phyloP scores from a whole-genome alignment of 2,329 filamentous ascomycete species.

The Berkeleyomyces rouxiae region DNA sequence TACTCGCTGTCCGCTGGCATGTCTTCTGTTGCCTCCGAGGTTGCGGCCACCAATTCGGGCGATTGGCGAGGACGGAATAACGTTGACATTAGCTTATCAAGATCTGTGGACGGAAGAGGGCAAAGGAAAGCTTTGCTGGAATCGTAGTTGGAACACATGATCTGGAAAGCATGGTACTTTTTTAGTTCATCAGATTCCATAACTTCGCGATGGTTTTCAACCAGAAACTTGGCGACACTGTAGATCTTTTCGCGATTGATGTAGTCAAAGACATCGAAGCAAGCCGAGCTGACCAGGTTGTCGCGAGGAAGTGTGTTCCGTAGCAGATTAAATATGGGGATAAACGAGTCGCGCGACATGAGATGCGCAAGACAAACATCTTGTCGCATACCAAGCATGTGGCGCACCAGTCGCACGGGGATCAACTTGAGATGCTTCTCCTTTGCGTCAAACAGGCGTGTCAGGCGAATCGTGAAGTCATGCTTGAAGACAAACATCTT shows the following conservation, averaged over 20 bases:
- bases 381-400: constrained; percentile 69
- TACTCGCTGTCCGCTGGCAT: constrained; percentile 50
- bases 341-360: constrained; percentile 63
- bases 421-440: constrained; percentile 94
- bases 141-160: constrained; percentile 61
- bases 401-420: constrained; percentile 85
- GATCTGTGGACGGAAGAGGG: constrained; percentile 4
- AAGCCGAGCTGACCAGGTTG: constrained; percentile 85
- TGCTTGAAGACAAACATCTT: constrained; percentile 77
- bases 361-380: constrained; percentile 82
- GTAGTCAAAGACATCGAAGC: constrained; percentile 83
- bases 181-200: constrained; percentile 66
- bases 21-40: background rate
- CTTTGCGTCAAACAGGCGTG: constrained; percentile 62
- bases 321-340: constrained; percentile 70
- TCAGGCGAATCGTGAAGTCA: constrained; percentile 60
- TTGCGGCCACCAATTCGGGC: background rate
- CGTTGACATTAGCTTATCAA: constrained; percentile 6
- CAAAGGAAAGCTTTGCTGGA: constrained; percentile 50
- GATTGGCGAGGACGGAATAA: constrained; percentile 7
- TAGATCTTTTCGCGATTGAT: constrained; percentile 72
- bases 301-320: constrained; percentile 77
- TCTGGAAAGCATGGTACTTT: constrained; percentile 46
- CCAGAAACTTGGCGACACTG: constrained; percentile 65
- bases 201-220: constrained; percentile 67